Conservation (phyloP, 139 green algal species). For the Penium margaritaceum region DNA sequence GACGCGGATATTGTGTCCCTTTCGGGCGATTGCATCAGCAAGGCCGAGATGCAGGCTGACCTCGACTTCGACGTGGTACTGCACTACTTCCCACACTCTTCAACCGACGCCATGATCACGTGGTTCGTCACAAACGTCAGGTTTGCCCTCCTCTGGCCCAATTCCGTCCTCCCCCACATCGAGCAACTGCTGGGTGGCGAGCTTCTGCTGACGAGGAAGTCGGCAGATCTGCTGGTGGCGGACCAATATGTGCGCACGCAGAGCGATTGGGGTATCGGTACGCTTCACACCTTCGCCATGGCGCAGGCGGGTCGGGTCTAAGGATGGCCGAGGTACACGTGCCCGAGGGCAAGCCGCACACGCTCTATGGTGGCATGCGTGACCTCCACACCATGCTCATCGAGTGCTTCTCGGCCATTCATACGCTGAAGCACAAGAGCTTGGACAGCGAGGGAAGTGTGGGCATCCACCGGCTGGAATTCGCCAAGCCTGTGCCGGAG, state of each 20-base stretch:
- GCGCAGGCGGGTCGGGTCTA: conserved; percentile 35
- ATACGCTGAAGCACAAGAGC: conserved; percentile 25
- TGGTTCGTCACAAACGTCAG: conserved; percentile 44
- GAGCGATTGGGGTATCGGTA: conserved; percentile 44
- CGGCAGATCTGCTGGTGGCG: conserved; percentile 9
- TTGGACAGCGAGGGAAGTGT: background rate
- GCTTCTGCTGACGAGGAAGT: conserved; percentile 28
- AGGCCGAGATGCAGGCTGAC: conserved; percentile 33
- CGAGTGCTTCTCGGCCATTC: conserved; percentile 42
- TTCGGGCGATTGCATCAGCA: conserved; percentile 32
- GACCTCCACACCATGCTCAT: conserved; percentile 41
- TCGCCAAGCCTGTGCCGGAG: conserved; percentile 32
- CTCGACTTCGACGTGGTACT: conserved; percentile 40
- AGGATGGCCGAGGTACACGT: conserved; percentile 28
- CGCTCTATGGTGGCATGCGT: conserved; percentile 34
- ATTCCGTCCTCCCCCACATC: conserved; percentile 33
- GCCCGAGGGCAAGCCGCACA: conserved; percentile 34
- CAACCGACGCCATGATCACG: conserved; percentile 43
- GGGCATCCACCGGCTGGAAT: conserved; percentile 19
- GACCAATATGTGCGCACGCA: conserved; percentile 36
- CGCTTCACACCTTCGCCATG: conserved; percentile 40
- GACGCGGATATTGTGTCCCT: conserved; percentile 39
- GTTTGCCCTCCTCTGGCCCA: conserved; percentile 34
- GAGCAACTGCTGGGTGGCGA: conserved; percentile 39
- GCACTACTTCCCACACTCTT: conserved; percentile 41